A percentile compares a stretch with the other conserved stretches of the same genome.
These are phyloP conservation scores for Phytophthora hybrid DNA, from an alignment of 352 stramenopile species.

Conservation along the genomic window DNA sequence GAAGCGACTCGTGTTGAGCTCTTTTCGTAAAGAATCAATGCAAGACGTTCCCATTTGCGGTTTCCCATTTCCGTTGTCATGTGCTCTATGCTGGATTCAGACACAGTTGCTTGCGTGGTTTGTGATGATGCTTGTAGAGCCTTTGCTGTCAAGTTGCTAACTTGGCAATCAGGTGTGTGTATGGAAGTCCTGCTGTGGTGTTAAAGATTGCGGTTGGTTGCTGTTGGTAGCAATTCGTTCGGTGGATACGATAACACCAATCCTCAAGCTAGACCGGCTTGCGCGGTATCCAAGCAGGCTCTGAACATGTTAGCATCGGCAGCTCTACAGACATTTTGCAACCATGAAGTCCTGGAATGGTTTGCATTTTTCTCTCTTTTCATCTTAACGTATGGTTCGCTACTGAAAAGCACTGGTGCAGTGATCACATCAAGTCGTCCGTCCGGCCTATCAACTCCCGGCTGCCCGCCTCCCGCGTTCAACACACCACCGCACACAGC, in stretches of 20 bases:
- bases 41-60: conserved; percentile 48
- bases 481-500: conserved; percentile 31
- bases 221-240: no score
- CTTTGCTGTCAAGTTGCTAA: no score
- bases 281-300: no score
- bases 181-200: no score
- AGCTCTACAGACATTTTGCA: neutral
- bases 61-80: conserved; percentile 31
- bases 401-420: conserved; percentile 34
- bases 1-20: conserved; percentile 41
- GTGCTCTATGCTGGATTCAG: neutral
- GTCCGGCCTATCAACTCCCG: conserved; percentile 22
- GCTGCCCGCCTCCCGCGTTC: conserved; percentile 7
- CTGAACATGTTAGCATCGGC: no score
- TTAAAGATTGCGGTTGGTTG: no score
- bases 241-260: no score
- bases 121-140: no score
- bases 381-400: conserved; percentile 45
- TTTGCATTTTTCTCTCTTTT: conserved; percentile 41
- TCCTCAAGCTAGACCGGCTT: no score
- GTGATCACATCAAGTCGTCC: conserved; percentile 8
- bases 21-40: conserved; percentile 42
- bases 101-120: no score
- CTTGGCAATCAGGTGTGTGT: no score
- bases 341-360: conserved; percentile 11